Percentiles rank a stretch among this genome's conserved stretches.
These are phyloP conservation scores for Ziziphus jujuba DNA, from an alignment of 306 rosid species.

Conservation along the genomic window DNA sequence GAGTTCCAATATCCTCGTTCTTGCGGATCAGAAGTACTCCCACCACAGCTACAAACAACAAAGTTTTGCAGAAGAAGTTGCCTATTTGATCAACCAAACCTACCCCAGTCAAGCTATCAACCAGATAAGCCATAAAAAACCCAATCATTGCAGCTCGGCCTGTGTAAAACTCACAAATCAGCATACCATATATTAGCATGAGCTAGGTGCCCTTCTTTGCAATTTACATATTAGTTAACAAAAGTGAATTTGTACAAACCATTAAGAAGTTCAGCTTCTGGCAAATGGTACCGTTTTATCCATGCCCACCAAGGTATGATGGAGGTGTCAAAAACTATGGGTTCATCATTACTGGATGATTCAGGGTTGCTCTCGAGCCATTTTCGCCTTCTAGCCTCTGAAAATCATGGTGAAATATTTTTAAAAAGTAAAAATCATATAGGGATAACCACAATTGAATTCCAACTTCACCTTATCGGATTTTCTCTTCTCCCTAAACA, in stretches of 20 bases:
- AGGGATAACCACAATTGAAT: background rate
- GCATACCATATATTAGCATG: background rate
- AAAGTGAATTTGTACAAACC: constrained; percentile 49
- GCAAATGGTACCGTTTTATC: constrained; percentile 93
- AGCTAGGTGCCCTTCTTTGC: constrained; percentile 2
- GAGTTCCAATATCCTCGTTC: constrained; percentile 79
- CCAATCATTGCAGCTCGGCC: constrained; percentile 71
- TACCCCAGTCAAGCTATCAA: constrained; percentile 98
- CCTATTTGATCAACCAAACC: constrained; percentile 95
- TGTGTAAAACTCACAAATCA: constrained; percentile 25
- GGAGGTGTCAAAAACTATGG: constrained; percentile 85
- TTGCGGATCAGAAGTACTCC: constrained; percentile 93
- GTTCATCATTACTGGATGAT: constrained; percentile 73
- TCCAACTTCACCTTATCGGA: background rate
- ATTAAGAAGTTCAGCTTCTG: constrained; percentile 93
- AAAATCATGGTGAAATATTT: constrained; percentile 6
- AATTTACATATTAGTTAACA: constrained; percentile 13
- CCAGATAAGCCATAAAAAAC: constrained; percentile 91
- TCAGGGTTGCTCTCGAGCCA: constrained; percentile 88
- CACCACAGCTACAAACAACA: constrained; percentile 72
- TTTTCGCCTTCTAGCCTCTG: constrained; percentile 97
- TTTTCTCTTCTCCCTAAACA: background rate
- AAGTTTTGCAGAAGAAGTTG: constrained; percentile 92
- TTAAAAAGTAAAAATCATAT: no score
- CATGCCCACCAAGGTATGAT: constrained; percentile 99